Evolutionary conservation across 208 protist genomes (phyloP).

Genomic region (Histomonas meleagridis): DNA sequence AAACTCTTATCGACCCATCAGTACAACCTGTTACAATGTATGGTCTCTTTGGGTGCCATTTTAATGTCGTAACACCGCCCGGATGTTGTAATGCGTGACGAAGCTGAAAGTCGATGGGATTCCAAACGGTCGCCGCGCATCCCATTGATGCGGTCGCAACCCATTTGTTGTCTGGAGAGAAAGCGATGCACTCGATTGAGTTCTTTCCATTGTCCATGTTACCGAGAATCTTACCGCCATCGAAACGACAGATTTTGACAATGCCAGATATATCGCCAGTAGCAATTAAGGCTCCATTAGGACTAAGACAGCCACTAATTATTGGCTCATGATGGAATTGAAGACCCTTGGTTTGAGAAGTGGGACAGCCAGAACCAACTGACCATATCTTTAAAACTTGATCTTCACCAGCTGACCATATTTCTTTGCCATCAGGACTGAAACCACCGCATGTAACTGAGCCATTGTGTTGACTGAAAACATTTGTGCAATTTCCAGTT

Average conservation of each 20-base stretch:
- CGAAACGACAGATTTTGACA: background rate
- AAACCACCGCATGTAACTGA: background rate
- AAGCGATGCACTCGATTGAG: background rate
- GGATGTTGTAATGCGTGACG: background rate
- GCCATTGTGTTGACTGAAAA: background rate
- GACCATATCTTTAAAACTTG: background rate
- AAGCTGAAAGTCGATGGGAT: background rate
- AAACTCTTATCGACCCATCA: background rate
- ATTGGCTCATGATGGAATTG: conserved; percentile 19
- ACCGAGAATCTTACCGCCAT: background rate
- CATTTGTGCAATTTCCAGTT: conserved; percentile 15
- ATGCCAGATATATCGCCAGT: background rate
- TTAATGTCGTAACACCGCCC: background rate
- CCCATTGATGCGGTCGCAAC: conserved; percentile 14
- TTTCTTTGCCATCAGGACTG: background rate
- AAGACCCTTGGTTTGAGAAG: background rate
- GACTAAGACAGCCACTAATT: background rate
- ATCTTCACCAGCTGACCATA: conserved; percentile 7
- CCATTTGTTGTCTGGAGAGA: background rate
- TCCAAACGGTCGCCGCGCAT: background rate
- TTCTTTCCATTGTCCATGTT: background rate
- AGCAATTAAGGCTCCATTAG: background rate
- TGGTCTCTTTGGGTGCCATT: background rate
- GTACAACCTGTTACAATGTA: background rate
- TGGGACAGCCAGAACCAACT: background rate